Evolutionary conservation across 257 asterid genomes (phyloP), one percentile per base, ranked within the genome.

Genomic region (Anisodus tanguticus): DNA sequence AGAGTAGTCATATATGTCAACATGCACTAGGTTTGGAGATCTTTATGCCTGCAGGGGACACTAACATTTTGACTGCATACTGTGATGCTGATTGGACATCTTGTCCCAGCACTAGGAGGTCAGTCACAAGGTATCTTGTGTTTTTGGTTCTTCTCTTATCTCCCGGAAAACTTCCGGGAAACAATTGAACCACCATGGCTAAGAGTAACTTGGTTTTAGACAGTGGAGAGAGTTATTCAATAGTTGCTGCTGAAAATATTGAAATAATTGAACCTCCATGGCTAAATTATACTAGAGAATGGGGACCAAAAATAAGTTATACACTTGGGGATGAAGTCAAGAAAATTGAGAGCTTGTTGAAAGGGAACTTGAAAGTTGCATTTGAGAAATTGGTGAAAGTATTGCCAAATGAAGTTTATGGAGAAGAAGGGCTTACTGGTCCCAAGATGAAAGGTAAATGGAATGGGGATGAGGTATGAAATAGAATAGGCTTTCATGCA

Each of bases 401-500:
- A 37, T 43, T 95, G 86, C 99, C 98, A 0, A 78, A 68, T n/a
- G 99, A 95, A 85, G 60, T 92, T 22, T 93, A 71, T 19, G 94
- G 95, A 62, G 91, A 91, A 7, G 99, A 91, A 7, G 99, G 99
- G 13, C 98, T 97, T 10, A 88, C 91, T 0, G 98, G 99, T 16
- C 98, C 98, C 4, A 94, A 91, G 95, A 72, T 88, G 90, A 94
- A 95, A 62, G 47, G 76, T 58, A 69, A 80, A 59, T 95, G 99
- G 98, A 82, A 49, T 83, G 92, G 92, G 1, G 97, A 94, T 86
- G 98, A 95, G 74, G 85, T 51, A 41, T 83, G 47, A 10, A 47
- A 6, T 13, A 49, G 11, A 74, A 12, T 74, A 19, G 8, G 81
- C 62, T 2, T 22, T 74, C 22, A 74, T 74, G 62, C 62, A 74